Percentiles rank a stretch among this genome's conserved stretches.
Evolutionary conservation across 148 eudicot genomes (phyloP).

Genomic region (Camellia lanceoleosa): DNA sequence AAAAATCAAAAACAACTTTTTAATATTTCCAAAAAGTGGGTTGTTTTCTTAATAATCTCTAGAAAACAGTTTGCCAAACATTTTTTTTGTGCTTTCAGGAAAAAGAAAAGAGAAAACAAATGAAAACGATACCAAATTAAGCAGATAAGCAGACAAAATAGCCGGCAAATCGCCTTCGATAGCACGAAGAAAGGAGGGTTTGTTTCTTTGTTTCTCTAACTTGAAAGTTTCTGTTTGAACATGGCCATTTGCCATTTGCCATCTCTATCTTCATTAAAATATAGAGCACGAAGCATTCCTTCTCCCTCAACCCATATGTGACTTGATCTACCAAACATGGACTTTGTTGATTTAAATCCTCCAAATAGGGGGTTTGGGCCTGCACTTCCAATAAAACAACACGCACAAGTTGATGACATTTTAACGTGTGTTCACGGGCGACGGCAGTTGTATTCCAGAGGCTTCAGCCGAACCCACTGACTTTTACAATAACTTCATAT

Average conservation of each 20-base stretch:
- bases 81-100: background rate
- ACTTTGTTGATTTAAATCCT: slow-evolving; percentile 34
- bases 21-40: too few relatives aligned
- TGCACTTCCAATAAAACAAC: slow-evolving; percentile 12
- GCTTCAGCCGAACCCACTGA: too few relatives aligned
- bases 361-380: slow-evolving; percentile 47
- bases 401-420: background rate
- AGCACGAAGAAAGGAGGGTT: slow-evolving; percentile 37
- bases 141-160: slow-evolving; percentile 32
- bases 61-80: background rate
- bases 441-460: too few relatives aligned
- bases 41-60: too few relatives aligned
- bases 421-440: too few relatives aligned
- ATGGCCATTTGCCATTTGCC: slow-evolving; percentile 32
- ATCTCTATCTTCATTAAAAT: slow-evolving; percentile 21
- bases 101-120: background rate
- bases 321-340: slow-evolving; percentile 42
- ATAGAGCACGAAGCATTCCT: slow-evolving; percentile 50
- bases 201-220: slow-evolving; percentile 22
- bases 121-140: slow-evolving; percentile 24
- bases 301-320: slow-evolving; percentile 52
- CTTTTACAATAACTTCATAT: too few relatives aligned
- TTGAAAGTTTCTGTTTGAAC: slow-evolving; percentile 35
- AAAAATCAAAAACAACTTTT: too few relatives aligned
- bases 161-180: slow-evolving; percentile 35